Evolutionary conservation across 208 protist genomes (phyloP).

Genomic region (Leptomonas seymouri): DNA sequence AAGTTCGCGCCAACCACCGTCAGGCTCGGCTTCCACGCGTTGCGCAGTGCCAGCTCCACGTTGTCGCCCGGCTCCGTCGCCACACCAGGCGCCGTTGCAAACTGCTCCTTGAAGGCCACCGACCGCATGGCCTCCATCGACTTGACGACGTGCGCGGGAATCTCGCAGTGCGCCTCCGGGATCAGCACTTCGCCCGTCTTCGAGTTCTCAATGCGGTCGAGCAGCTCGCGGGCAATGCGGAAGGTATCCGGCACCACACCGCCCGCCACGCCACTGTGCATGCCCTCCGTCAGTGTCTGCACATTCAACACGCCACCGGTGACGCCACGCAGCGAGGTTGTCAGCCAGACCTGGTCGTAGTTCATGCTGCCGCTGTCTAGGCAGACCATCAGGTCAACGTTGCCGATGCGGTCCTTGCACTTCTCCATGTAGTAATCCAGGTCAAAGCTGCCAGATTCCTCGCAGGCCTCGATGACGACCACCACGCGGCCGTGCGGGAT

Average conservation of each 20-base stretch:
- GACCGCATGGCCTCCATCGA: slow-evolving; percentile 65
- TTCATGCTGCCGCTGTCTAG: slow-evolving; percentile 94
- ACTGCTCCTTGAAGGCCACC: slow-evolving; percentile 73
- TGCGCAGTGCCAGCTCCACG: slow-evolving; percentile 84
- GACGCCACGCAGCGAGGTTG: slow-evolving; percentile 94
- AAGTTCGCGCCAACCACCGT: slow-evolving; percentile 93
- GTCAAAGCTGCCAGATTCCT: slow-evolving; percentile 91
- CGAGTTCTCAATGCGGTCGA: slow-evolving; percentile 93
- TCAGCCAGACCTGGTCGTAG: slow-evolving; percentile 96
- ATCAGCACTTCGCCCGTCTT: slow-evolving; percentile 90
- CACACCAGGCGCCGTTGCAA: slow-evolving; percentile 48
- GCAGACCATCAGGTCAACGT: slow-evolving; percentile 93
- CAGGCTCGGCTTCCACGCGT: slow-evolving; percentile 94
- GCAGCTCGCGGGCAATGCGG: slow-evolving; percentile 87
- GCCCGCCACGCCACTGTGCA: slow-evolving; percentile 93
- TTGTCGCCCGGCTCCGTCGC: slow-evolving; percentile 55
- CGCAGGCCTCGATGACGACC: slow-evolving; percentile 90
- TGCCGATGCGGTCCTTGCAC: slow-evolving; percentile 69
- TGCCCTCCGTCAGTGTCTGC: slow-evolving; percentile 83
- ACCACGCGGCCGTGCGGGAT: slow-evolving; percentile 83
- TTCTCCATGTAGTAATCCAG: slow-evolving; percentile 87
- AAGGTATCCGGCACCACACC: slow-evolving; percentile 96
- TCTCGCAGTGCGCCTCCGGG: slow-evolving; percentile 87
- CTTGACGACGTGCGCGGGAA: slow-evolving; percentile 72
- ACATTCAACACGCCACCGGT: slow-evolving; percentile 87